Evolutionary conservation across 169 alveolate species (phyloP).

Genomic region (Cryptosporidium tyzzeri): DNA sequence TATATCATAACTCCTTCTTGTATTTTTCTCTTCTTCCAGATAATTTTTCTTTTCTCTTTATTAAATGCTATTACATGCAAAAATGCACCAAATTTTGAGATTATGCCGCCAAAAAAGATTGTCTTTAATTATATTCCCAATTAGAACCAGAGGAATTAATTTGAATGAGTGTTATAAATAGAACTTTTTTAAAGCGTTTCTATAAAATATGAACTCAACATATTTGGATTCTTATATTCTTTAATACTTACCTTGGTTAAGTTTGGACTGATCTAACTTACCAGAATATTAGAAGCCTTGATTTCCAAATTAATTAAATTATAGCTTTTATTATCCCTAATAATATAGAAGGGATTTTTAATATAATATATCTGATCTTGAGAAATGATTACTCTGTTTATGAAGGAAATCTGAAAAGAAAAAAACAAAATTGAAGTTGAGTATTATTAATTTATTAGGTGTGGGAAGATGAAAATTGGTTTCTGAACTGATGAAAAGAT

Average conservation of each 20-base stretch:
- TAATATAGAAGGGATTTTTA: background rate
- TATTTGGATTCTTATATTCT: no score
- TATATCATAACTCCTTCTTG: background rate
- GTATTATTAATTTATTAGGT: no score
- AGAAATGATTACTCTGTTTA: background rate
- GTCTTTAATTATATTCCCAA: background rate
- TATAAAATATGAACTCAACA: no score
- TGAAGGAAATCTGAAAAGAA: background rate
- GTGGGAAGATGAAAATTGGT: background rate
- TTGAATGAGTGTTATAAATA: no score
- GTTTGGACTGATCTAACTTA: background rate
- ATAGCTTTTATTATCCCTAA: background rate
- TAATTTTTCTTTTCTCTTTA: background rate
- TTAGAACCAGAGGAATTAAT: background rate
- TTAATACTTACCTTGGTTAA: no score
- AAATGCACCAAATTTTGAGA: slow-evolving; percentile 33
- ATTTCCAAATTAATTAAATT: background rate
- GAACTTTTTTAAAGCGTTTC: background rate
- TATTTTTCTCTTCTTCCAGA: background rate
- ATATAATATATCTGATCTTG: background rate
- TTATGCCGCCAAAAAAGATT: slow-evolving; percentile 6
- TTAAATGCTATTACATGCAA: background rate
- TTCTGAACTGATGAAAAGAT: background rate
- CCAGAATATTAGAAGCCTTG: background rate
- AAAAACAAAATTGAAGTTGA: background rate